Evolutionary conservation across 495 filamentous ascomycete species (phyloP), one percentile per base, ranked within the genome.

Genomic region (Penicillium cataractarum): DNA sequence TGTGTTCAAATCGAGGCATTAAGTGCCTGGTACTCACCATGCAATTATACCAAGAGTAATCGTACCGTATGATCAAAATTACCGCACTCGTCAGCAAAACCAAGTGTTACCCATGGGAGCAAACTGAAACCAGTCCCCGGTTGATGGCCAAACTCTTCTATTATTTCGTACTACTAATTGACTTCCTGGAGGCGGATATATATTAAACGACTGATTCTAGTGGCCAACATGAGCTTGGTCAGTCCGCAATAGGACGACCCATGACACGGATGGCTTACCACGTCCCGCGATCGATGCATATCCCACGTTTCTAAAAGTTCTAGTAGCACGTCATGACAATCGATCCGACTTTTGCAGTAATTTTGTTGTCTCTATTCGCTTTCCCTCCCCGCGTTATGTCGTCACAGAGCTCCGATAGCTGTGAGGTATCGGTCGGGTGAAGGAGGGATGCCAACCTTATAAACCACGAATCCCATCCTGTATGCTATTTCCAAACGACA

Each of bases 311-410:
- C 21, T 32, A 46, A 55, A 10, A 39, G 12, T 61, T 52, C 52
- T 54, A 64, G 46, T 53, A 22, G 56, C 22, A 73, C 71, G 68
- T 73, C 71, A 73, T 73, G 63, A 60, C 39, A 60, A 49, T 55
- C 4, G 19, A 42, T 5, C 21, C 12, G 15, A 39, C 35, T 39
- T 46, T 6, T 37, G n/a, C 35, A 51, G 19, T 57, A 26, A 64
- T 40, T 64, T 2, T 37, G 24, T 42, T 52, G 53, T 32, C 22
- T 10, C 50, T 17, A 13, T 56, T 24, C 24, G 46, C 33, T 60
- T 58, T 15, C 42, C 24, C 29, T 26, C 58, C 63, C 56, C 59
- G 54, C 55, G 49, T 52, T 62, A 66, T 71, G 69, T 51, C 69
- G 69, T 71, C 69, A 71, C 59, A 21, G 32, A 55, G 37, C 50